phyloP scores from a whole-genome alignment of 805 yeast species.

The Hanseniaspora meyeri region DNA sequence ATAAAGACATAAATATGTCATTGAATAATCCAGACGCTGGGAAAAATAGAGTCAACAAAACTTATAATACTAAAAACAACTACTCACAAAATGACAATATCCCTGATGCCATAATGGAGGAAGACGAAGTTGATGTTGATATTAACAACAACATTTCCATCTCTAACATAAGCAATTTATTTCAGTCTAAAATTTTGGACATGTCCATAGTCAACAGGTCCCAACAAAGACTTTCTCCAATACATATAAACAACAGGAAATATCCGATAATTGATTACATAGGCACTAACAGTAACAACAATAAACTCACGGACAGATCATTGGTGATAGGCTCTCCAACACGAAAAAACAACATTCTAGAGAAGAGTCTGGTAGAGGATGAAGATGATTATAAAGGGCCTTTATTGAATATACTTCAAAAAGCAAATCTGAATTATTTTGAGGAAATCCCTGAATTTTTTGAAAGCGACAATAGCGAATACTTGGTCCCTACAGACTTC shows the following conservation, averaged over 20 bases:
- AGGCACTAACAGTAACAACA: background rate
- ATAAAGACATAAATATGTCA: background rate
- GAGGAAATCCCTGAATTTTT: constrained; percentile 7
- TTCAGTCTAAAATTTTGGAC: constrained; percentile 8
- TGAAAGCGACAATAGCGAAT: background rate
- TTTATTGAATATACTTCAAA: background rate
- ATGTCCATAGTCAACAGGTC: constrained; percentile 8
- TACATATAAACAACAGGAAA: constrained; percentile 11
- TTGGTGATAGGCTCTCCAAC: constrained; percentile 9
- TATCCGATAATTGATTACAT: constrained; percentile 11
- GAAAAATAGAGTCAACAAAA: background rate
- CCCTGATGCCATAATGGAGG: constrained; percentile 6
- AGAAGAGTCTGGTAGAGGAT: background rate
- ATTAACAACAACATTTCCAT: background rate
- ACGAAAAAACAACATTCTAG: background rate
- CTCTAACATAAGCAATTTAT: background rate
- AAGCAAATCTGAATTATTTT: background rate
- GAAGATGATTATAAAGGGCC: background rate
- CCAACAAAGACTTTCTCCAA: constrained; percentile 12
- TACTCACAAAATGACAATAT: background rate
- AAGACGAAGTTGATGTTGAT: constrained; percentile 1
- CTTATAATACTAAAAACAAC: background rate
- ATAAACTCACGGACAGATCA: constrained; percentile 2
- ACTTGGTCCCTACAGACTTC: background rate
- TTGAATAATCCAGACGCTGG: background rate